Evolutionary conservation across 345 rosid species (phyloP).

Genomic region (Eucalyptus cloeziana): DNA sequence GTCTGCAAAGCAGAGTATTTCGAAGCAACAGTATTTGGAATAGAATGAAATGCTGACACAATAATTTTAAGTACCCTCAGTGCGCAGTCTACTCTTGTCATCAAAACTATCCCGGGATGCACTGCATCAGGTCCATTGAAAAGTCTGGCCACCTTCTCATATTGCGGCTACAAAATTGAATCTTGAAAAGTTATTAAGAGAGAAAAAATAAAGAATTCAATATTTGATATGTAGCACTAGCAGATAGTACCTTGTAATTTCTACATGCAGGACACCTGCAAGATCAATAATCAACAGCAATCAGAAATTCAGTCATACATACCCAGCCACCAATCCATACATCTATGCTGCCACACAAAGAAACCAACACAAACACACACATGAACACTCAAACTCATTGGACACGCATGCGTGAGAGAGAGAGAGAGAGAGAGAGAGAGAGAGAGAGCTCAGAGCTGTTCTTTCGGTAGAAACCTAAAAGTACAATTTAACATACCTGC

Average conservation of each 20-base stretch:
- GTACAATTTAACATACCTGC: neutral
- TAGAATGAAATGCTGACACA: neutral
- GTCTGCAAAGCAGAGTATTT: neutral
- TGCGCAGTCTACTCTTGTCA: slow-evolving; percentile 96
- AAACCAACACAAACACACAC: neutral
- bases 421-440: neutral
- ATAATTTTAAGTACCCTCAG: slow-evolving; percentile 37
- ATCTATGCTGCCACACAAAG: neutral
- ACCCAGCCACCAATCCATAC: neutral
- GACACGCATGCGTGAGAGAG: neutral
- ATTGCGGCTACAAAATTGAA: slow-evolving; percentile 62
- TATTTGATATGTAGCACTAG: neutral
- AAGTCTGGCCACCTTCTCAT: slow-evolving; percentile 91
- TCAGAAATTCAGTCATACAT: neutral
- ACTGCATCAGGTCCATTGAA: slow-evolving; percentile 81
- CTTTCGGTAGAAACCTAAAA: neutral
- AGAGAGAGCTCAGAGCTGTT: neutral
- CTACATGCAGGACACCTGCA: slow-evolving; percentile 99
- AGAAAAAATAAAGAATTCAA: neutral
- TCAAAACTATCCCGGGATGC: slow-evolving; percentile 73
- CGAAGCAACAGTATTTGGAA: neutral
- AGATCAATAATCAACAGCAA: neutral
- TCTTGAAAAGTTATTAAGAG: neutral
- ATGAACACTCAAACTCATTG: neutral
- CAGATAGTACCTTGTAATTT: slow-evolving; percentile 74